Conservation (phyloP, 352 stramenopile species). For the Globisporangium splendens region DNA sequence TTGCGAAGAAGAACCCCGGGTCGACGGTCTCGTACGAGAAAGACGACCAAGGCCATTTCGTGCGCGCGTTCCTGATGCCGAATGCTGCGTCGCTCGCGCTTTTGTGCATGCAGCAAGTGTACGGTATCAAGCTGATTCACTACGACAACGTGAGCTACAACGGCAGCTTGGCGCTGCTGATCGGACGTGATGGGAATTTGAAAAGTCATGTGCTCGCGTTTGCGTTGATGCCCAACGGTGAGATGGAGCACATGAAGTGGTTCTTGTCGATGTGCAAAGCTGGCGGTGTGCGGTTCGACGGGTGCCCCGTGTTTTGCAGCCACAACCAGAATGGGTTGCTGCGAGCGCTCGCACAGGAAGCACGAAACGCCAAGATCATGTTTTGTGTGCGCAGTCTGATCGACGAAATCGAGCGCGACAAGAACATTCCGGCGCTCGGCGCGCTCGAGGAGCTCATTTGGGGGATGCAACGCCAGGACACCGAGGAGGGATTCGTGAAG, state of each 20-base stretch:
- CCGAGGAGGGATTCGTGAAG: constrained; percentile 54
- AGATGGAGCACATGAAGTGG: constrained; percentile 77
- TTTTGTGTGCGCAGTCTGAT: constrained; percentile 72
- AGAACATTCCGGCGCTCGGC: constrained; percentile 69
- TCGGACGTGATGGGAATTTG: constrained; percentile 66
- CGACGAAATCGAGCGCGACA: constrained; percentile 68
- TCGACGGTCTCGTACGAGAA: constrained; percentile 64
- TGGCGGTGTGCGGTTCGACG: constrained; percentile 52
- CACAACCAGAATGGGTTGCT: constrained; percentile 68
- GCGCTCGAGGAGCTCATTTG: constrained; percentile 58
- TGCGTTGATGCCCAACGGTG: constrained; percentile 56
- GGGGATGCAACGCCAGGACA: constrained; percentile 65
- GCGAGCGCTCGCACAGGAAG: constrained; percentile 53
- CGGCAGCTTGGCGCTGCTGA: constrained; percentile 51
- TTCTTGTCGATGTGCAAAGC: constrained; percentile 57
- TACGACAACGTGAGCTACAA: constrained; percentile 72
- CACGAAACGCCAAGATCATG: constrained; percentile 64
- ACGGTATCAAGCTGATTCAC: constrained; percentile 65
- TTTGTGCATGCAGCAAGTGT: constrained; percentile 62
- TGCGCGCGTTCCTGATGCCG: constrained; percentile 77
- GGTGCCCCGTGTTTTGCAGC: constrained; percentile 54
- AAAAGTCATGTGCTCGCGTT: constrained; percentile 67
- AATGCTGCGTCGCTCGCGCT: constrained; percentile 46
- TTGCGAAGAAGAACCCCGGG: constrained; percentile 69
- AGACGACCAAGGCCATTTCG: constrained; percentile 56